Percentiles rank a stretch among this genome's conserved stretches.
Evolutionary conservation across 495 filamentous ascomycete genomes (phyloP).

Genomic region (Entonaema liquescens): DNA sequence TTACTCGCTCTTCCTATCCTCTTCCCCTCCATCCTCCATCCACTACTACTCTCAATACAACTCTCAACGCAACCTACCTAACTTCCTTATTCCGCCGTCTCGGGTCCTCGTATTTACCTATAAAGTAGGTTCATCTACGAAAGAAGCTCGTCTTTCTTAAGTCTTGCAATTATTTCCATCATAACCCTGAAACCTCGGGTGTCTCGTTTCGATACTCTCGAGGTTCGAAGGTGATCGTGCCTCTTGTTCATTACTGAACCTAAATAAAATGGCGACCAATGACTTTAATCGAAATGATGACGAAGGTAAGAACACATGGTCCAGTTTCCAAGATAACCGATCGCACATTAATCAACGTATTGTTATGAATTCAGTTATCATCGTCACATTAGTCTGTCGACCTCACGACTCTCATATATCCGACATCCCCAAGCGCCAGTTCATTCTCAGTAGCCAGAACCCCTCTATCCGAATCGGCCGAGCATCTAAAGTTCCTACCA

Average conservation of each 20-base stretch:
- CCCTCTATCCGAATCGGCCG: slow-evolving; percentile 50
- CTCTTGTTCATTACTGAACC: not conserved
- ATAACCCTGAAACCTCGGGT: slow-evolving; percentile 5
- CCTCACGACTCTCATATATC: slow-evolving; percentile 4
- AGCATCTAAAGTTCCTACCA: slow-evolving; percentile 49
- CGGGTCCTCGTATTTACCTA: not conserved
- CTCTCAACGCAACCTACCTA: not conserved
- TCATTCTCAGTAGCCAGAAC: slow-evolving; percentile 39
- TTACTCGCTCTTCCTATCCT: slow-evolving; percentile 27
- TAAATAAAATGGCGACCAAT: slow-evolving; percentile 20
- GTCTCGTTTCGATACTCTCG: slow-evolving; percentile 10
- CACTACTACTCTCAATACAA: slow-evolving; percentile 33
- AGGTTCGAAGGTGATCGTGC: not conserved
- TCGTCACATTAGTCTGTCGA: slow-evolving; percentile 32
- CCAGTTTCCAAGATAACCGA: not conserved
- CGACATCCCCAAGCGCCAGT: slow-evolving; percentile 40
- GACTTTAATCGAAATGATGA: not conserved
- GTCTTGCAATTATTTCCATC: not conserved
- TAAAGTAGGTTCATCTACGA: not conserved
- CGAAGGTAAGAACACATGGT: slow-evolving; percentile 15
- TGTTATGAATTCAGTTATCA: slow-evolving; percentile 19
- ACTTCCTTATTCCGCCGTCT: not conserved
- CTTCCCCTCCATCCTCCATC: slow-evolving; percentile 16
- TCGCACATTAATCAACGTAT: not conserved
- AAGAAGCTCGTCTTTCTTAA: not conserved